A percentile compares a stretch with the other conserved stretches of the same genome.
These are phyloP conservation scores for Nemania abortiva DNA, from an alignment of 2,329 filamentous ascomycete species.

Conservation along the genomic window DNA sequence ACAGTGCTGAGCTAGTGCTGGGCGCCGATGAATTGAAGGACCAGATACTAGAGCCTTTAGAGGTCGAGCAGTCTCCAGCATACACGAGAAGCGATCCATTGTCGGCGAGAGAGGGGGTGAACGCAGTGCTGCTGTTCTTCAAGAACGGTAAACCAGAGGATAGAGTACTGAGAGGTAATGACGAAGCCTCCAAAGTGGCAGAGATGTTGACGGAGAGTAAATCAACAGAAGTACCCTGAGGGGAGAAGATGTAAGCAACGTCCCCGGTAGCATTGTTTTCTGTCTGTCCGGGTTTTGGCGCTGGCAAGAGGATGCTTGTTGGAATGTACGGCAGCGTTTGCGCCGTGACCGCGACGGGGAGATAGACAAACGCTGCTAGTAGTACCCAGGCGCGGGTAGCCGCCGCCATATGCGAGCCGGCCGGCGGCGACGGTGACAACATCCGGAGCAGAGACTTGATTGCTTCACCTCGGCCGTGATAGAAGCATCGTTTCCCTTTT, in stretches of 20 bases:
- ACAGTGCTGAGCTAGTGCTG: conserved; percentile 55
- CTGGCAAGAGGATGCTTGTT: conserved; percentile 74
- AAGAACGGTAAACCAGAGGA: conserved; percentile 74
- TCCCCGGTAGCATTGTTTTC: conserved; percentile 53
- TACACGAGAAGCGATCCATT: conserved; percentile 80
- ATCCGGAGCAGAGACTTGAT: conserved; percentile 46
- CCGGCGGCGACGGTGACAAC: conserved; percentile 43
- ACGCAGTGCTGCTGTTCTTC: conserved; percentile 65
- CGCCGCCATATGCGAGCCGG: conserved; percentile 37
- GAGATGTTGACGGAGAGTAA: conserved; percentile 77
- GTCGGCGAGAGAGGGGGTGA: conserved; percentile 74
- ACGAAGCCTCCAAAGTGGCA: conserved; percentile 62
- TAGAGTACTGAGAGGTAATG: conserved; percentile 61
- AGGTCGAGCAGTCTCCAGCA: conserved; percentile 75
- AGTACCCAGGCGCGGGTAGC: conserved; percentile 43
- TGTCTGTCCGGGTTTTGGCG: conserved; percentile 57
- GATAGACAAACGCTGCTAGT: conserved; percentile 38
- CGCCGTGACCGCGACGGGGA: conserved; percentile 50
- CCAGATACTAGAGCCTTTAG: conserved; percentile 72
- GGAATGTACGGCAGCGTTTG: conserved; percentile 79
- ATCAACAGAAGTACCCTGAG: conserved; percentile 61
- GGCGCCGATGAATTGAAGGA: conserved; percentile 66
- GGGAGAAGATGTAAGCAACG: conserved; percentile 77
- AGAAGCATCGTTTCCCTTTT: conserved; percentile 45
- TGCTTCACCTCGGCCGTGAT: conserved; percentile 42